Conservation (phyloP, 1,284 basidiomycete species). For the Cutaneotrichosporon mucoides region DNA sequence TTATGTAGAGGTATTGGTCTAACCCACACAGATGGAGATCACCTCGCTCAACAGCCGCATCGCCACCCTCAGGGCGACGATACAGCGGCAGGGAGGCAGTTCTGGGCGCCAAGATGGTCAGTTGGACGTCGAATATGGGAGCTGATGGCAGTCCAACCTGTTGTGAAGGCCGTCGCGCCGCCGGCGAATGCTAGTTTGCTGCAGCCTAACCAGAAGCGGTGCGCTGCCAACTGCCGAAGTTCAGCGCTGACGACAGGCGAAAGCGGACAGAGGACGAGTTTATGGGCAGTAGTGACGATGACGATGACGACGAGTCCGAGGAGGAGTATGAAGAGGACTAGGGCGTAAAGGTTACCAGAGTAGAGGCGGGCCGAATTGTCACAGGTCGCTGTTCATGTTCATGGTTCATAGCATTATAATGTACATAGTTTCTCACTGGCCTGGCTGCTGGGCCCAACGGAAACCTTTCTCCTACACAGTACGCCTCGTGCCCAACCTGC, state of each 20-base stretch:
- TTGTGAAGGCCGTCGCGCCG: slow-evolving; percentile 6
- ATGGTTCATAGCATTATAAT: background rate
- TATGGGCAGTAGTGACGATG: slow-evolving; percentile 14
- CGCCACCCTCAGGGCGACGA: slow-evolving; percentile 5
- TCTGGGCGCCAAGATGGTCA: slow-evolving; percentile 7
- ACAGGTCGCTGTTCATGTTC: background rate
- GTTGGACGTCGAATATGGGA: background rate
- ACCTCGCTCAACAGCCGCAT: background rate
- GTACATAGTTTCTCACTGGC: background rate
- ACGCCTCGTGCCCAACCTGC: too few relatives aligned
- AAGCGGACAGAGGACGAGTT: slow-evolving; percentile 17
- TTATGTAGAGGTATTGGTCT: background rate
- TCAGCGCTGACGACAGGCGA: slow-evolving; percentile 9
- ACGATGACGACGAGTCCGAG: slow-evolving; percentile 7
- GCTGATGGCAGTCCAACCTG: slow-evolving; percentile 2
- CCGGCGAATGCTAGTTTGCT: slow-evolving; percentile 13
- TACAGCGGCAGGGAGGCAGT: slow-evolving; percentile 3
- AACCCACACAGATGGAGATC: slow-evolving; percentile 9
- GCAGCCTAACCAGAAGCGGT: slow-evolving; percentile 19
- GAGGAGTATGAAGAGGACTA: slow-evolving; percentile 11
- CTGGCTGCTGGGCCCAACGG: too few relatives aligned
- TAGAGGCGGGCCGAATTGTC: too few relatives aligned
- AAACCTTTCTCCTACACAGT: too few relatives aligned
- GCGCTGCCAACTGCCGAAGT: background rate
- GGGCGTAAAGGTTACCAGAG: background rate